Evolutionary conservation across 305 asterid genomes (phyloP), one percentile per base, ranked within the genome.

Genomic region (Rubia peregrina): DNA sequence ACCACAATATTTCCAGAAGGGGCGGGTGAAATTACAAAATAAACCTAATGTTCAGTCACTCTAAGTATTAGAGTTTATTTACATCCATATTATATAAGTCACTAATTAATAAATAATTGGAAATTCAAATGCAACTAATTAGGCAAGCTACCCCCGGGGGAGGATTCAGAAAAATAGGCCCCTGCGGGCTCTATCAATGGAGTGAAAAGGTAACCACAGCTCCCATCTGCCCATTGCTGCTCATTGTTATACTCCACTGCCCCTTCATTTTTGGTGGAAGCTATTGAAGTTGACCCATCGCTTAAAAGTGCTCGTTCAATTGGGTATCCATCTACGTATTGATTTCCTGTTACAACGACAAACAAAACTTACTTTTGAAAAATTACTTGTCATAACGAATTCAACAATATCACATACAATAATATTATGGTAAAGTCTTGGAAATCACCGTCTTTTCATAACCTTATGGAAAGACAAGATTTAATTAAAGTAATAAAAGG

Each of bases 271-370:
- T 53, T 44, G 40, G 16, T 65, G 1, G 38, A 26, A 33, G 10
- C 43, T 8, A 61, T 13, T 12, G 65, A 21, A 42, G 43, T 43
- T 16, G 38, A 68, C 65, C 73, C 85, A 61, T 73, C 61, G 7
- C 49, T 67, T 21, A 73, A 59, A 57, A 66, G 24, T 70, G 59
- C 61, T 36, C 64, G 78, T 21, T 70, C 51, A 40, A n/a, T 65
- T 12, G 70, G 67, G 67, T 46, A 57, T 33, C 63, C 68, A 44
- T 48, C 59, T 56, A 73, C 61, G 42, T 62, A 5, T 51, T 70
- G 2, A 57, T 78, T 80, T 61, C 83, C 83, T 81, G 73, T 59
- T 75, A 67, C 49, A 30, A 30, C 36, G 36, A 24, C 26, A 24
- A 24, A 24, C 26, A 24, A 1, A 24, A 24, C 1, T 24, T 24